Conservation (phyloP, 2,329 filamentous ascomycete genomes). For the Colletotrichum sidae region DNA sequence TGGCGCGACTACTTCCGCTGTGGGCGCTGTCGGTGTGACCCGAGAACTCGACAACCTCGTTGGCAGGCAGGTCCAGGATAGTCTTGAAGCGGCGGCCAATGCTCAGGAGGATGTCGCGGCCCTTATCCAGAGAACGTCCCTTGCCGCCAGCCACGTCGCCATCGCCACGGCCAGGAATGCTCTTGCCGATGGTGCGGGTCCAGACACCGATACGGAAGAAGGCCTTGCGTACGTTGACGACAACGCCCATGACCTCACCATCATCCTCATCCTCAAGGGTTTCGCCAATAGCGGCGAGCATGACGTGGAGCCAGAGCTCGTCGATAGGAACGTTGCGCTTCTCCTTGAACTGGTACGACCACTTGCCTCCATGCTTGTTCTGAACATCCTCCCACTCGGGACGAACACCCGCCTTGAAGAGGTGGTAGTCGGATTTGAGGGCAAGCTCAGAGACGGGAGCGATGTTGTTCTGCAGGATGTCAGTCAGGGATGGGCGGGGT, state of each 20-base stretch:
- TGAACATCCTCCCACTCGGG: constrained; percentile 98
- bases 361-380: constrained; percentile 99
- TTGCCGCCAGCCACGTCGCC: constrained; percentile 80
- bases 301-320: constrained; percentile 95
- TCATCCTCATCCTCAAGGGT: constrained; percentile 95
- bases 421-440: constrained; percentile 98
- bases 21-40: constrained; percentile 96
- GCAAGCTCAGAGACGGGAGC: constrained; percentile 94
- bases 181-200: constrained; percentile 94
- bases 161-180: constrained; percentile 79
- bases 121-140: constrained; percentile 83
- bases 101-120: constrained; percentile 82
- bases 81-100: constrained; percentile 96
- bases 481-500: constrained; percentile 37
- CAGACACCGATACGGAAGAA: constrained; percentile 98
- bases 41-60: constrained; percentile 90
- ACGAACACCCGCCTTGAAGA: constrained; percentile 97
- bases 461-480: constrained; percentile 88
- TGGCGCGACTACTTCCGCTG: constrained; percentile 92
- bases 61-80: constrained; percentile 80
- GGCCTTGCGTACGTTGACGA: constrained; percentile 97
- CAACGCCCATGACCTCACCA: constrained; percentile 98
- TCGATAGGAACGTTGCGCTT: constrained; percentile 94
- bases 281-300: constrained; percentile 96
- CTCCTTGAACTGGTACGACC: constrained; percentile 98